phyloP scores from a whole-genome alignment of 2,329 filamentous ascomycete genomes.

The Madurella mycetomatis region DNA sequence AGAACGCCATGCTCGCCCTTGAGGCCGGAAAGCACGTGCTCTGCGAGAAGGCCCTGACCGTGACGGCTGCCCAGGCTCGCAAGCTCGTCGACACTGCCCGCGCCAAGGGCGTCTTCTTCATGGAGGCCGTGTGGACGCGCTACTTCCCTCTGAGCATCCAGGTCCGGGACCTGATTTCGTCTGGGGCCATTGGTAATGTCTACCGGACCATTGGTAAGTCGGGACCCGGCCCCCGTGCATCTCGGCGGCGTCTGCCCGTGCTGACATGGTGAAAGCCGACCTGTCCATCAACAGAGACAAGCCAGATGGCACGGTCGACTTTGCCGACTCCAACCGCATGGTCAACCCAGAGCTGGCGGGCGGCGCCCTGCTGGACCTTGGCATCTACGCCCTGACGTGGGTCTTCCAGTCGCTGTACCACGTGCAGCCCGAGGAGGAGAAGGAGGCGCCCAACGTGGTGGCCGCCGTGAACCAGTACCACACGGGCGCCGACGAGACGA shows the following conservation, averaged over 20 bases:
- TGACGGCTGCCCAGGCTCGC: conserved; percentile 72
- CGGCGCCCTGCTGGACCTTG: conserved; percentile 76
- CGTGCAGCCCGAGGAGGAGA: conserved; percentile 62
- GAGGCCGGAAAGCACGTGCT: conserved; percentile 82
- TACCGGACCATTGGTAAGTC: conserved; percentile 52
- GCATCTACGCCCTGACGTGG: conserved; percentile 87
- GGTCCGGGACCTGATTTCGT: conserved; percentile 59
- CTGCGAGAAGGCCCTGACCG: conserved; percentile 87
- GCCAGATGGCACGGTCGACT: conserved; percentile 53
- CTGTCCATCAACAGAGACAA: conserved; percentile 57
- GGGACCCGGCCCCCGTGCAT: not conserved
- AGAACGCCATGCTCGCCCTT: conserved; percentile 80
- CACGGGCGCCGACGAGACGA: conserved; percentile 72
- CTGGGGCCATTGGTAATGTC: conserved; percentile 55
- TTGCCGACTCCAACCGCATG: conserved; percentile 65
- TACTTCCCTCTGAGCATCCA: conserved; percentile 82
- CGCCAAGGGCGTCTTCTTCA: conserved; percentile 69
- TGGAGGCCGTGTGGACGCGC: conserved; percentile 88
- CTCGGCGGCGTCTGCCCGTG: not conserved
- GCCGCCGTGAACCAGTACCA: conserved; percentile 67
- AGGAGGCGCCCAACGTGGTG: conserved; percentile 64
- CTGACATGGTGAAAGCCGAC: conserved; percentile 41
- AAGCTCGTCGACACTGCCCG: conserved; percentile 67
- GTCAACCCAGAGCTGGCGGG: conserved; percentile 79
- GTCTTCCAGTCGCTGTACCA: conserved; percentile 86